Evolutionary conservation across 1,284 basidiomycete species (phyloP), one percentile per base, ranked within the genome.

Genomic region (Rhodofomes roseus): DNA sequence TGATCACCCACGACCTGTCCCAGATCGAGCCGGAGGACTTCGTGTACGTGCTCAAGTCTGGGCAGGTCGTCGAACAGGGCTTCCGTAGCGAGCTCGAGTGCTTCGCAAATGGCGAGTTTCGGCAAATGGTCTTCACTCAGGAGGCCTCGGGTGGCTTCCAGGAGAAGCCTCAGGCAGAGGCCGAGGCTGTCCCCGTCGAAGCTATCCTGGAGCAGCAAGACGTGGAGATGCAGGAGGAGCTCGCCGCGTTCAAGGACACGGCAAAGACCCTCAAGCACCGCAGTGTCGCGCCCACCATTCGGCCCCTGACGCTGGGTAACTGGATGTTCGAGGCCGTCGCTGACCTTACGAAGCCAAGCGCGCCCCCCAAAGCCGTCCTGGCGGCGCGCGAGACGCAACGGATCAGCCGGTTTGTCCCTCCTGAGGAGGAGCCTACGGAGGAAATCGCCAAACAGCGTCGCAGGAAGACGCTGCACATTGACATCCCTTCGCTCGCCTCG

Each of bases 1-100:
- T 98, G 61, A 97, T 98, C 75, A 98, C 96, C 0, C 96, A 98
- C 73, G 96, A 98, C 68, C 84, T 98, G 12, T 89, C 89, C 0
- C 92, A 95, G 68, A 92, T 99, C 65, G 77, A 77, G 4, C 57
- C 78, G 0, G 74, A 80, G 18, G 96, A 98, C 73, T 98, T 96
- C 66, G 90, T 96, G 16, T 98, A 98, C 71, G 90, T 98, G 4
- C 86, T 99, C 79, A 86, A 88, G 64, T 78, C 86, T 25, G 96
- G 96, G 0, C 65, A 74, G 0, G 84, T 98, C n/a, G 88, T 87
- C 40, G 92, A 98, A 71, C 89, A 95, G 68, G 96, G 96, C 1
- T 98, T 87, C 76, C 85, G 93, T 6, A 72, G 74, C 1, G 90
- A 95, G 68, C 80, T 96, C 54, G 86, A 90, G 71, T 77, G 74